Evolutionary conservation across 208 protist genomes (phyloP), one percentile per base, ranked within the genome.

Genomic region (Phytomonas francai): DNA sequence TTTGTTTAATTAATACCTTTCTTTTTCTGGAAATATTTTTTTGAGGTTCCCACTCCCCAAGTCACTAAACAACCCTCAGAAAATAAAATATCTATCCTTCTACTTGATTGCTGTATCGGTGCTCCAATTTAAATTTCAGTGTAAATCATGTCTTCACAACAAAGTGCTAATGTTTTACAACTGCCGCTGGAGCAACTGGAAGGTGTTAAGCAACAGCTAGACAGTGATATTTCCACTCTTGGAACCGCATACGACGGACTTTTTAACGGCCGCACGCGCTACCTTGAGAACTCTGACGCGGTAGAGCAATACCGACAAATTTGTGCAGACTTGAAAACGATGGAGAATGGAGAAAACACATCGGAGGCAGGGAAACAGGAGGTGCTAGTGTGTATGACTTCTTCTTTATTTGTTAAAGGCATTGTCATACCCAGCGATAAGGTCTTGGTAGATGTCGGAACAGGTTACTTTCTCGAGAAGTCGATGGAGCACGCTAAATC

Each of bases 401-500:
- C 87, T 0, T 88, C 84, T 27, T 82, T 95, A 54, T 91, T 91
- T 65, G 84, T 88, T 2, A 76, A 73, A 27, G 89, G 87, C 59
- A 75, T 71, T 19, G 79, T 92, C 0, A 79, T 95, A 28, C 87
- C 80, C 6, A 85, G 73, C 39, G 81, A 91, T 59, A 81, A 72
- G 63, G 89, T 95, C 27, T 65, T 95, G 27, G 84, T 95, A 14
- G 89, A 95, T 63, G 89, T 95, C 33, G 89, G 89, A 57, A 92
- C 89, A 45, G 87, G 88, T 67, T 95, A 95, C 79, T 95, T 88
- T 67, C 67, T 95, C 14, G 81, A 95, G 77, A 76, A 88, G 77
- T 78, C 84, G 25, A 88, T 91, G 76, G 79, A 72, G 11, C 72
- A 78, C 58, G 89, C 87, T 33, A 79, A 79, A 72, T 75, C 73